A percentile compares a stretch with the other conserved stretches of the same genome.
Conservation (phyloP, 202 grass and related monocot species). For the Setaria viridis region DNA sequence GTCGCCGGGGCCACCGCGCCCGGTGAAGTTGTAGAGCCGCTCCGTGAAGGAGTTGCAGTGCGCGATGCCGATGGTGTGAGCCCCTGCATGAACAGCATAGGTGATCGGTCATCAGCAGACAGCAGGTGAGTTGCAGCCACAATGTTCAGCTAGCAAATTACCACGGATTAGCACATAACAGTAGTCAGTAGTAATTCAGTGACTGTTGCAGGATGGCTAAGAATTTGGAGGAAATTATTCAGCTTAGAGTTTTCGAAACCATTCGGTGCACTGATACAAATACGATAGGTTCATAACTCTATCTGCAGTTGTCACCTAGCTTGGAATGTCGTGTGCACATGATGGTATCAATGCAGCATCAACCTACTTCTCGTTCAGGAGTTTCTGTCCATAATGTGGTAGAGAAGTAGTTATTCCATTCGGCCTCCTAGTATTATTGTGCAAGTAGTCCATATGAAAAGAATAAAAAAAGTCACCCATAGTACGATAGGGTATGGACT, state of each 20-base stretch:
- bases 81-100: constrained; percentile 43
- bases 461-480: no score
- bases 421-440: no score
- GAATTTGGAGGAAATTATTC: not conserved
- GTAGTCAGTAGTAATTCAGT: not conserved
- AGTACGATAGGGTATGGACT: no score
- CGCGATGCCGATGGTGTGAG: constrained; percentile 85
- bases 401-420: no score
- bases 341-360: not conserved
- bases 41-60: constrained; percentile 72
- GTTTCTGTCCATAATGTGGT: not conserved
- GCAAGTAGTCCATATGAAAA: no score
- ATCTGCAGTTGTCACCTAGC: not conserved
- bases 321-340: not conserved
- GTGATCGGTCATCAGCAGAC: not conserved
- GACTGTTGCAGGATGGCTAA: no score
- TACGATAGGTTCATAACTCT: not conserved
- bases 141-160: not conserved
- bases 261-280: not conserved
- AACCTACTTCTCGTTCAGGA: not conserved
- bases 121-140: not conserved
- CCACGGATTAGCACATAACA: no score
- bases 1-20: constrained; percentile 43
- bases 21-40: constrained; percentile 92
- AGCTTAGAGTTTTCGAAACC: not conserved